Conservation (phyloP, 1,284 basidiomycete species). For the Sanghuangporus weigelae region DNA sequence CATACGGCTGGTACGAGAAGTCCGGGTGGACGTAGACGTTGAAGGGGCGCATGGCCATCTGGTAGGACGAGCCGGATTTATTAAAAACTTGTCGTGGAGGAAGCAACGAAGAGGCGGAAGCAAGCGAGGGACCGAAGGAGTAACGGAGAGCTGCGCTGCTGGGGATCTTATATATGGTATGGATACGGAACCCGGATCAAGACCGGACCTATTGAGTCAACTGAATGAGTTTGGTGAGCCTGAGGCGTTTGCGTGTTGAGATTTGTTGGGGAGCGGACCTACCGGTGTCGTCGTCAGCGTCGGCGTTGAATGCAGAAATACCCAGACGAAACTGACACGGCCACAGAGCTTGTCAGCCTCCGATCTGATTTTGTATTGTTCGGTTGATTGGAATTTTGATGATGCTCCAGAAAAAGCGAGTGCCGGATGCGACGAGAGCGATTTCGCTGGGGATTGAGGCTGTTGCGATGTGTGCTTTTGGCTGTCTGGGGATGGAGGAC, state of each 20-base stretch:
- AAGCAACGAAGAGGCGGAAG: background rate
- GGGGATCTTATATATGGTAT: background rate
- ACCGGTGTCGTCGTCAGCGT: background rate
- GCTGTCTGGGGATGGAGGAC: no score
- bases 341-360: conserved; percentile 1
- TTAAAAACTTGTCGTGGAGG: background rate
- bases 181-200: background rate
- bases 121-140: background rate
- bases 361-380: background rate
- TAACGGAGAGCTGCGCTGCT: background rate
- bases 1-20: conserved; percentile 13
- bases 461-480: no score
- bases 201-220: background rate
- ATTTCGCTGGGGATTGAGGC: background rate
- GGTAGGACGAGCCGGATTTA: background rate
- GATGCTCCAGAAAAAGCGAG: background rate
- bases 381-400: background rate
- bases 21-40: conserved; percentile 16
- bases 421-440: background rate
- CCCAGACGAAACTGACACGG: background rate
- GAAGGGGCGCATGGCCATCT: conserved; percentile 16
- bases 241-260: background rate
- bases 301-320: background rate
- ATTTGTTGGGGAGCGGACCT: background rate
- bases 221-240: background rate